phyloP scores from a whole-genome alignment of 1,284 basidiomycete species.

The Exsudoporus floridanus region DNA sequence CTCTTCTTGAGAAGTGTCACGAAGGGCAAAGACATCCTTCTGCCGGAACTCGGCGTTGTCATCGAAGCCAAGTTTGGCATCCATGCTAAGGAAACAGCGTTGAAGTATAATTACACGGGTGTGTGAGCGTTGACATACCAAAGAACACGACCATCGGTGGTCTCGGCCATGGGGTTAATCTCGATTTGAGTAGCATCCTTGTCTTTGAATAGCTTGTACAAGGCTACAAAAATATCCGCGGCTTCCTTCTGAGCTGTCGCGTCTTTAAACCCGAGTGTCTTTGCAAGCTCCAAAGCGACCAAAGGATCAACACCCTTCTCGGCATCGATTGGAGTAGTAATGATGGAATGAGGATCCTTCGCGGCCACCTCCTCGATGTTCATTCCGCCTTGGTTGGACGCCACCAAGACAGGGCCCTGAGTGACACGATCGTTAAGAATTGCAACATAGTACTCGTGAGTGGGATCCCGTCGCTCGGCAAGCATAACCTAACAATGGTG shows the following conservation, averaged over 20 bases:
- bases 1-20: conserved; percentile 95
- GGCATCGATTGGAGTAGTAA: conserved; percentile 92
- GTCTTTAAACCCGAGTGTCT: conserved; percentile 88
- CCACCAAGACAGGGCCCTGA: conserved; percentile 90
- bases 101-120: conserved; percentile 1
- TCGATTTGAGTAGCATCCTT: conserved; percentile 99
- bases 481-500: conserved; percentile 80
- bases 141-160: conserved; percentile 88
- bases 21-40: conserved; percentile 83
- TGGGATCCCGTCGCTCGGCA: conserved; percentile 90
- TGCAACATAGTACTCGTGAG: conserved; percentile 98
- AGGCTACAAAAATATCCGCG: conserved; percentile 90
- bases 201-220: conserved; percentile 98
- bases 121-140: conserved; percentile 57
- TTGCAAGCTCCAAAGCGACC: conserved; percentile 79
- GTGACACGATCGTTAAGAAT: conserved; percentile 93
- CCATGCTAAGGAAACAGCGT: conserved; percentile 70
- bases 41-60: conserved; percentile 99
- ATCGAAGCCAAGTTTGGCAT: conserved; percentile 99
- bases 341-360: conserved; percentile 93
- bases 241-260: conserved; percentile 76
- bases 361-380: conserved; percentile 99
- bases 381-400: conserved; percentile 93
- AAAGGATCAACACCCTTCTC: conserved; percentile 77
- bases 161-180: conserved; percentile 99